Conservation (phyloP, 2,329 filamentous ascomycete genomes). For the Xylariaceae sp. region DNA sequence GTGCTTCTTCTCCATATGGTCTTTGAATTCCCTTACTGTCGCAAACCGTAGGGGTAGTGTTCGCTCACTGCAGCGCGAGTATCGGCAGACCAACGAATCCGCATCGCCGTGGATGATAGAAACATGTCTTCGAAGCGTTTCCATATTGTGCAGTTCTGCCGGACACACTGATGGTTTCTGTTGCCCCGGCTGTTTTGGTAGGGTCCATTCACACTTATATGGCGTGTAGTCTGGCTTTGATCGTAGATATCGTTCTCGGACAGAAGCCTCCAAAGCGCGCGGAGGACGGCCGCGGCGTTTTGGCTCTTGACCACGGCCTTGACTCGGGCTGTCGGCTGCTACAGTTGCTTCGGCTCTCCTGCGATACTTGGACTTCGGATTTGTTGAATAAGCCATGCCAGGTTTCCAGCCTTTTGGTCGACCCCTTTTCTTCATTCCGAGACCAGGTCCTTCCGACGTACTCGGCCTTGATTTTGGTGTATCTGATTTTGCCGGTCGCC, state of each 20-base stretch:
- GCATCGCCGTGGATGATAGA: slow-evolving; percentile 52
- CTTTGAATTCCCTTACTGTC: slow-evolving; percentile 45
- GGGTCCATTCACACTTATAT: slow-evolving; percentile 67
- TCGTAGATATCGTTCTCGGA: slow-evolving; percentile 49
- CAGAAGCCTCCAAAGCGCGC: slow-evolving; percentile 46
- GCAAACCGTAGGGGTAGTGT: slow-evolving; percentile 30
- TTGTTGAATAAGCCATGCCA: slow-evolving; percentile 40
- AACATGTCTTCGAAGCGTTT: slow-evolving; percentile 62
- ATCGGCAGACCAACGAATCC: slow-evolving; percentile 42
- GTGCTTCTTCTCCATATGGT: slow-evolving; percentile 61
- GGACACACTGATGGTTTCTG: slow-evolving; percentile 47
- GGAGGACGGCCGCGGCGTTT: slow-evolving; percentile 53
- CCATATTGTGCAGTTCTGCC: slow-evolving; percentile 67
- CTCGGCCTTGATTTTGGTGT: slow-evolving; percentile 5
- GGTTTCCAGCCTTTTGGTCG: slow-evolving; percentile 56
- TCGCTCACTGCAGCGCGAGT: slow-evolving; percentile 47
- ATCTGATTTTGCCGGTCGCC: slow-evolving; percentile 11
- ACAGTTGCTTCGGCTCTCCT: slow-evolving; percentile 24
- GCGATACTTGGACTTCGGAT: slow-evolving; percentile 26
- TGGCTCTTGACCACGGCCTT: slow-evolving; percentile 25
- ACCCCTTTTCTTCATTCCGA: slow-evolving; percentile 46
- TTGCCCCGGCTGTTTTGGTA: slow-evolving; percentile 28
- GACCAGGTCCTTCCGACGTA: slow-evolving; percentile 21
- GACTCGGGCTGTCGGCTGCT: slow-evolving; percentile 5
- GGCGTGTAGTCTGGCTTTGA: slow-evolving; percentile 53